Conservation (phyloP, 805 yeast genomes). For the Wickerhamiella australiensis region DNA sequence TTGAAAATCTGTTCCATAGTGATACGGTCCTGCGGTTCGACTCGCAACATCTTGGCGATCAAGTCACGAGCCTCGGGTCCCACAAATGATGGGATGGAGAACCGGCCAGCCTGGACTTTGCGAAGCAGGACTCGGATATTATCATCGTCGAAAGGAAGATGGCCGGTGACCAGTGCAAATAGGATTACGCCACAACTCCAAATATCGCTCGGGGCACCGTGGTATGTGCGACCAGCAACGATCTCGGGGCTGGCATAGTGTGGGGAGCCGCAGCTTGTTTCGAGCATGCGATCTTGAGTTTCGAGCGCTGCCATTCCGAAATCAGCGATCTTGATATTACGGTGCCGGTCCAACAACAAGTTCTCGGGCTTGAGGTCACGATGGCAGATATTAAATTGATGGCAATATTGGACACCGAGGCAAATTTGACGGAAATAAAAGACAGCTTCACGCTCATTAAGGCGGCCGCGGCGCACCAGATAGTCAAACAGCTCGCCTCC, state of each 20-base stretch:
- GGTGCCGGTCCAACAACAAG: constrained; percentile 62
- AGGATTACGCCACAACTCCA: constrained; percentile 97
- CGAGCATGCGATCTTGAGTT: constrained; percentile 64
- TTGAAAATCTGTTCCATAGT: constrained; percentile 59
- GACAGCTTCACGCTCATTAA: constrained; percentile 83
- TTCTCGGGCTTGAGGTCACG: constrained; percentile 80
- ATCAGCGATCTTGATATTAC: constrained; percentile 91
- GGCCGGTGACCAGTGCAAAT: constrained; percentile 88
- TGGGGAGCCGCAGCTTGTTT: constrained; percentile 96
- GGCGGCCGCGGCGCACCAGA: constrained; percentile 73
- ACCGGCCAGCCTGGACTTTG: constrained; percentile 85
- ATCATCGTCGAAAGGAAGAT: constrained; percentile 93
- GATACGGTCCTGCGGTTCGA: constrained; percentile 71
- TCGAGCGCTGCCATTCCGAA: constrained; percentile 99
- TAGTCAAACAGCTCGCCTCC: constrained; percentile 95
- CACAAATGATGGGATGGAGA: constrained; percentile 66
- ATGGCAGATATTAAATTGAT: constrained; percentile 76
- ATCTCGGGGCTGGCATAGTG: constrained; percentile 98
- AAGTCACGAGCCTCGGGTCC: constrained; percentile 80
- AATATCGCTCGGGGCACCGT: constrained; percentile 93
- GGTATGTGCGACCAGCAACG: constrained; percentile 87
- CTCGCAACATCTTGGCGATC: constrained; percentile 65
- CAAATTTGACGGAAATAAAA: constrained; percentile 79
- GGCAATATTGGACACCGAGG: constrained; percentile 72
- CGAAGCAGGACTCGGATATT: constrained; percentile 74